These are phyloP conservation scores for Zygosaccharomyces lentus DNA, from an alignment of 805 yeast species.

Conservation along the genomic window DNA sequence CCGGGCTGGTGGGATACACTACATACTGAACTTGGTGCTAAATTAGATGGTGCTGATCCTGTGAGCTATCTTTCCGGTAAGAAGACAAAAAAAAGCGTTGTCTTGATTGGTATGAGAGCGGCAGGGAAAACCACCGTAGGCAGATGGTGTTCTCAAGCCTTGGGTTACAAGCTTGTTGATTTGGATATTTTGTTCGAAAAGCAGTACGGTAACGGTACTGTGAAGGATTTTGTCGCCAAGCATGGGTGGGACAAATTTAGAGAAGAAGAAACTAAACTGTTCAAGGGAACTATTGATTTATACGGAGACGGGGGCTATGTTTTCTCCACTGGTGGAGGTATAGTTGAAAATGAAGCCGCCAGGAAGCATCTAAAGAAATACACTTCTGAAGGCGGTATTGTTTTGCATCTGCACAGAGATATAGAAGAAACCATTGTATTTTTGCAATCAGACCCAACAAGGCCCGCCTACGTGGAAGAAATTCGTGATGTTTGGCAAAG, in stretches of 20 bases:
- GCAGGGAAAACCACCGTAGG: constrained; percentile 92
- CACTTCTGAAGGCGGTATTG: constrained; percentile 61
- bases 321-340: constrained; percentile 94
- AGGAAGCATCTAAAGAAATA: constrained; percentile 59
- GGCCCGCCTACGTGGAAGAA: constrained; percentile 86
- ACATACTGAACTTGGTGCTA: constrained; percentile 60
- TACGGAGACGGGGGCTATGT: constrained; percentile 52
- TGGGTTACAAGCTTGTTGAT: constrained; percentile 69
- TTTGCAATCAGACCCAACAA: constrained; percentile 67
- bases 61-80: constrained; percentile 12
- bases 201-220: constrained; percentile 40
- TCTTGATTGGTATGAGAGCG: constrained; percentile 95
- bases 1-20: constrained; percentile 99
- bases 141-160: constrained; percentile 64
- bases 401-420: constrained; percentile 86
- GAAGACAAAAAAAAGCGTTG: constrained; percentile 42
- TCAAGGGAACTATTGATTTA: constrained; percentile 41
- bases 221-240: constrained; percentile 56
- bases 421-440: constrained; percentile 73
- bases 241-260: constrained; percentile 91
- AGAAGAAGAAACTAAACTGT: constrained; percentile 53
- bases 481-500: constrained; percentile 78
- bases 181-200: constrained; percentile 70
- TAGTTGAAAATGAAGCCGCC: constrained; percentile 73
- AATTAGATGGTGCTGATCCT: constrained; percentile 69